phyloP scores from a whole-genome alignment of 2,329 filamentous ascomycete species.

The Monilinia polystroma region DNA sequence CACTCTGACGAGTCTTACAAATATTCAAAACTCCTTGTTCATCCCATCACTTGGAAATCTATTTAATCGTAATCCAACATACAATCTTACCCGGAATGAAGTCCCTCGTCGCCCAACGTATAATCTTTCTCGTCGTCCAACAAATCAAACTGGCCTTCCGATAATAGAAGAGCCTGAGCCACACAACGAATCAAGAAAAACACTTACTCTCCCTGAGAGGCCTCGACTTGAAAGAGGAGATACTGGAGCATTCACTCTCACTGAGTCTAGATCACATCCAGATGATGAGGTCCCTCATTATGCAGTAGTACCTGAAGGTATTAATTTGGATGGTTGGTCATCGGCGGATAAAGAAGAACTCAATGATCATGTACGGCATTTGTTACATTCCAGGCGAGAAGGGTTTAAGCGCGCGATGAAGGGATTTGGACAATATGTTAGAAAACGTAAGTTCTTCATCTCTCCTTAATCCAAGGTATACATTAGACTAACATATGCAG shows the following conservation, averaged over 20 bases:
- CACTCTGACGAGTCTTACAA: slow-evolving; percentile 79
- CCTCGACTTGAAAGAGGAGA: slow-evolving; percentile 27
- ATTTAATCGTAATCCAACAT: slow-evolving; percentile 76
- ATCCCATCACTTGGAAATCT: slow-evolving; percentile 75
- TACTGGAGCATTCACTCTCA: slow-evolving; percentile 36
- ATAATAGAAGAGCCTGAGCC: slow-evolving; percentile 23
- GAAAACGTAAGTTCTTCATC: slow-evolving; percentile 54
- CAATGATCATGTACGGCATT: slow-evolving; percentile 82
- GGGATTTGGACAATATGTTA: slow-evolving; percentile 78
- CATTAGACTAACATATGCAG: slow-evolving; percentile 40
- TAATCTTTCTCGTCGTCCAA: slow-evolving; percentile 16
- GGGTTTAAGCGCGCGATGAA: slow-evolving; percentile 77
- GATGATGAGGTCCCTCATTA: slow-evolving; percentile 63
- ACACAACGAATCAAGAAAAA: slow-evolving; percentile 19
- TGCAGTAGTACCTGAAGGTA: slow-evolving; percentile 75
- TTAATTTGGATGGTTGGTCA: slow-evolving; percentile 71
- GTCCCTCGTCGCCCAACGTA: slow-evolving; percentile 43
- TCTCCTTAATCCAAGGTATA: slow-evolving; percentile 10
- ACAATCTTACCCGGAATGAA: slow-evolving; percentile 56
- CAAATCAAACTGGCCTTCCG: slow-evolving; percentile 18
- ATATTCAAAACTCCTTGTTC: slow-evolving; percentile 88
- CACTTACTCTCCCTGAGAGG: background rate
- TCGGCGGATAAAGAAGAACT: slow-evolving; percentile 71
- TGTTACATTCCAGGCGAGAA: slow-evolving; percentile 77
- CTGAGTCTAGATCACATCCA: slow-evolving; percentile 66